phyloP scores from a whole-genome alignment of 768 basidiomycete species.

The Auriscalpium microsporum region DNA sequence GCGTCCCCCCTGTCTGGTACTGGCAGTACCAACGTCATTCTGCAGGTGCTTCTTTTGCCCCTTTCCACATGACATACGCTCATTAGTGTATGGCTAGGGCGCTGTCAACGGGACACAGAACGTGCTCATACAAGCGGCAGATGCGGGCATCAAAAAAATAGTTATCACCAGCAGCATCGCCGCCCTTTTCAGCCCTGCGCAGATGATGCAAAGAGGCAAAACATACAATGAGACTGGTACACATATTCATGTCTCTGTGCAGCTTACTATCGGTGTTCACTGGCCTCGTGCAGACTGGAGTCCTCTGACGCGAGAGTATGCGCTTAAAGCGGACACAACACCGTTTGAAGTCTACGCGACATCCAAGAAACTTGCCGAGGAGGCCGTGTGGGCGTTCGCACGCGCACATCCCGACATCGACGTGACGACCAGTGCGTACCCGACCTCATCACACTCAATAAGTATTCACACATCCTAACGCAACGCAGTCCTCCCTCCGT shows the following conservation, averaged over 20 bases:
- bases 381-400: slow-evolving; percentile 18
- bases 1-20: slow-evolving; percentile 6
- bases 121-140: slow-evolving; percentile 5
- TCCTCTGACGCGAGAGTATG: slow-evolving; percentile 22
- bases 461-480: background rate
- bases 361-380: slow-evolving; percentile 28
- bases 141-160: slow-evolving; percentile 4
- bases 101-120: slow-evolving; percentile 9
- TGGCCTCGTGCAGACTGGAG: slow-evolving; percentile 25
- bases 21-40: slow-evolving; percentile 5
- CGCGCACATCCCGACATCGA: slow-evolving; percentile 19
- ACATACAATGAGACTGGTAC: background rate
- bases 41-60: background rate
- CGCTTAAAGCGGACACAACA: slow-evolving; percentile 10
- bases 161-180: slow-evolving; percentile 9
- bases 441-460: background rate
- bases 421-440: slow-evolving; percentile 15
- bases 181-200: background rate
- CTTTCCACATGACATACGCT: no score
- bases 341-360: slow-evolving; percentile 26
- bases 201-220: background rate
- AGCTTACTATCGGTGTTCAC: background rate
- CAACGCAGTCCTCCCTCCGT: slow-evolving; percentile 25
- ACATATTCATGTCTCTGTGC: background rate
- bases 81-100: background rate